Percentiles rank a stretch among this genome's conserved stretches.
Conservation (phyloP, 1,284 basidiomycete species). For the Ustilago tritici region DNA sequence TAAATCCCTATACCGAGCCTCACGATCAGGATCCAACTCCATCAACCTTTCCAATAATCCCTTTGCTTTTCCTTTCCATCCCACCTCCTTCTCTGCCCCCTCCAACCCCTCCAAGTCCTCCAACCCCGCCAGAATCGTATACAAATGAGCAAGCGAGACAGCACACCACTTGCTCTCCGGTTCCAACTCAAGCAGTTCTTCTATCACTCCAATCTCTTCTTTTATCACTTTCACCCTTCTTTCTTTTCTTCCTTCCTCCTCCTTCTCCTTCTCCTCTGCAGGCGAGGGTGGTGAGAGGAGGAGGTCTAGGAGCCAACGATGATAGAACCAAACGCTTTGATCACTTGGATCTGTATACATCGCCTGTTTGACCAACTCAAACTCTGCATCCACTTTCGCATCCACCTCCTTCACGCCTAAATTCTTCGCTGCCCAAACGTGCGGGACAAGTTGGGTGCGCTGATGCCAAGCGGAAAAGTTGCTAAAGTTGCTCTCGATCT, state of each 20-base stretch:
- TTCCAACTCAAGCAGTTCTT: constrained; percentile 88
- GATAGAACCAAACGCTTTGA: constrained; percentile 98
- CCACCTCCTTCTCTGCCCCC: background rate
- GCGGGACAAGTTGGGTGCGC: constrained; percentile 82
- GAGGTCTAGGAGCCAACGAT: constrained; percentile 88
- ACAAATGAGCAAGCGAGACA: constrained; percentile 55
- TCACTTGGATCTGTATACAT: constrained; percentile 97
- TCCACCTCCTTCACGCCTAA: constrained; percentile 69
- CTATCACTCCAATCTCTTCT: constrained; percentile 83
- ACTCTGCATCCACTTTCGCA: constrained; percentile 76
- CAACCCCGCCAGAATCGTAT: constrained; percentile 18
- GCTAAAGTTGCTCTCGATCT: constrained; percentile 94
- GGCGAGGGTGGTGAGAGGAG: background rate
- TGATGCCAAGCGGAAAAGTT: constrained; percentile 99
- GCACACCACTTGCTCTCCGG: constrained; percentile 86
- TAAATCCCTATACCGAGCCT: constrained; percentile 56
- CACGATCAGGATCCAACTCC: constrained; percentile 57
- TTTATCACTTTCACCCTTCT: constrained; percentile 16
- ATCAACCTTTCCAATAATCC: constrained; percentile 36
- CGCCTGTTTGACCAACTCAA: constrained; percentile 90
- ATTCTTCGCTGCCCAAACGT: constrained; percentile 75
- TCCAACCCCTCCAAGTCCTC: background rate
- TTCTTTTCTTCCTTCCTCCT: background rate
- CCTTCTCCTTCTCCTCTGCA: background rate
- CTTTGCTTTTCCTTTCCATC: constrained; percentile 9